Base-by-base conservation (phyloP, 2,329 filamentous ascomycete genomes). In the Botrytis hyacinthi region DNA sequence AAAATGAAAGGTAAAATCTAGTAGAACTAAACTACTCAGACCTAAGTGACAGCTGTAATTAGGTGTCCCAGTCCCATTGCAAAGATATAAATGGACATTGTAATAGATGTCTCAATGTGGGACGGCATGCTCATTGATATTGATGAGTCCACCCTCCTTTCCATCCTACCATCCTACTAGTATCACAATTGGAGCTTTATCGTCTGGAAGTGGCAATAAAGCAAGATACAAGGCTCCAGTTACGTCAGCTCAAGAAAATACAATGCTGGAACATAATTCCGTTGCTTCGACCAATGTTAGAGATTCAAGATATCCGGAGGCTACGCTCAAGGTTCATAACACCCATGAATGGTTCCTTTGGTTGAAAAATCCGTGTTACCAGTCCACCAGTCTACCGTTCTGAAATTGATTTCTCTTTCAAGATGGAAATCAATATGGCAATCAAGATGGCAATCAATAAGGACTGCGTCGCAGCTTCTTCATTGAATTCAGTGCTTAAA, bases 11-110 rank as follows among this genome's bases (percentile, higher is more conserved):
- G 87, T 4, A 90, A 78, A 90, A 90, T 9, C 84, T 92, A 40
- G n/a, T 67, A 16, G 87, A 91, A 10, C 92, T 91, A 79, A 93
- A 93, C 88, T 7, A 87, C 94, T 7, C 92, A 92, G 0, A 92
- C 87, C 0, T 82, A 81, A 66, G 90, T 94, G 72, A 89, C 89
- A 26, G 46, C 46, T 48, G 20, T 48, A 12, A 10, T 22, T 10
- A 20, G 46, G 46, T 48, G 46, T 48, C 12, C 9, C 20, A 54
- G 54, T 44, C 48, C 72, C 57, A 46, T 67, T 9, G 65, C 73
- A 40, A 62, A 73, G 12, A 70, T 70, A 35, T 76, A 76, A 40
- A 77, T 80, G 65, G 76, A 76, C 59, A 88, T 92, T 75, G 86
- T 83, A 0, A 85, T 91, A 8, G 88, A 91, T 78, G 84, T 88